phyloP scores from a whole-genome alignment of 192 early-diverging fungal species.

The Podila horticola region DNA sequence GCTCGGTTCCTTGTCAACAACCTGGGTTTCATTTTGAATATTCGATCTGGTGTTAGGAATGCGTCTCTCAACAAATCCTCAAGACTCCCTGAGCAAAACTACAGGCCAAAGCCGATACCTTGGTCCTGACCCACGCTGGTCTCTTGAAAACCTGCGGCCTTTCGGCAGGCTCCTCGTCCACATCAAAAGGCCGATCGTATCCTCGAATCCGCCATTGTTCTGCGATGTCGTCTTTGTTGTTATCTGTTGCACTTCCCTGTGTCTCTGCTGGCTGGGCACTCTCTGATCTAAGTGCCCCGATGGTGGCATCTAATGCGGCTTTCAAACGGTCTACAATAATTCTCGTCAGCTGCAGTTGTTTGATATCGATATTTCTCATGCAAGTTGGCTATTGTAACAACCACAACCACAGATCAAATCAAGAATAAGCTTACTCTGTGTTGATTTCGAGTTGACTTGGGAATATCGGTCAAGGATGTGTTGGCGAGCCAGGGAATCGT shows the following conservation, averaged over 20 bases:
- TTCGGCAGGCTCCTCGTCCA: constrained; percentile 12
- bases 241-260: neutral
- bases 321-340: constrained; percentile 16
- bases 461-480: constrained; percentile 16
- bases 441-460: neutral
- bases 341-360: neutral
- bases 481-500: constrained; percentile 31
- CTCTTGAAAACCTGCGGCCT: neutral
- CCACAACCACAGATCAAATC: too few relatives aligned
- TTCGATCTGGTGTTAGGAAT: neutral
- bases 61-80: neutral
- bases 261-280: constrained; percentile 4
- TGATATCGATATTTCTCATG: neutral
- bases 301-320: constrained; percentile 35
- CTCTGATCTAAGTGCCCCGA: constrained; percentile 27
- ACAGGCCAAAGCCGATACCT: neutral
- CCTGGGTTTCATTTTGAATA: too few relatives aligned
- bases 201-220: constrained; percentile 22
- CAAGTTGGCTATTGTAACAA: neutral
- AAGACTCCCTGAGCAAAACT: neutral
- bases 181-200: constrained; percentile 9
- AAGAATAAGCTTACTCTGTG: constrained; percentile 10
- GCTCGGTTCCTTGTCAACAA: constrained; percentile 20
- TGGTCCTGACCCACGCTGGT: constrained; percentile 39
- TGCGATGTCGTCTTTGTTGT: neutral